Conservation (phyloP, 2,329 filamentous ascomycete species). For the Penicillium polonicum region DNA sequence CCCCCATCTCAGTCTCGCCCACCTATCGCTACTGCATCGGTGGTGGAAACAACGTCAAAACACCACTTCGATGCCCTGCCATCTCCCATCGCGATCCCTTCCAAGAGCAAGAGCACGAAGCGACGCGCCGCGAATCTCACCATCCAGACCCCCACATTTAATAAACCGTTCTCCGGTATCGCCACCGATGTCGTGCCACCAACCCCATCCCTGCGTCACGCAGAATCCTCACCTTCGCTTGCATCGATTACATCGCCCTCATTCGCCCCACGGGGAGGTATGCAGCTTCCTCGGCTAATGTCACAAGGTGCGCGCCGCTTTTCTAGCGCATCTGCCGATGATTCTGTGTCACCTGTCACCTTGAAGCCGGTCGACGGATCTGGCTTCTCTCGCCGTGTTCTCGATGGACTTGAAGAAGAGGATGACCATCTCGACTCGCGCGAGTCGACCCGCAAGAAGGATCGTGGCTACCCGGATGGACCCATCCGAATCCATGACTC, state of each 20-base stretch:
- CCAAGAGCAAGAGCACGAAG: slow-evolving; percentile 53
- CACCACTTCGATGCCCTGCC: slow-evolving; percentile 52
- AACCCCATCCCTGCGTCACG: slow-evolving; percentile 61
- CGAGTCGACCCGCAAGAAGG: slow-evolving; percentile 61
- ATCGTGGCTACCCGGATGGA: slow-evolving; percentile 63
- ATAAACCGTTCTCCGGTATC: slow-evolving; percentile 42
- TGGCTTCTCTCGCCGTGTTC: slow-evolving; percentile 28
- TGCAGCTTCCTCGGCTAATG: slow-evolving; percentile 48
- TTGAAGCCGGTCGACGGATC: slow-evolving; percentile 29
- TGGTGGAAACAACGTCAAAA: slow-evolving; percentile 43
- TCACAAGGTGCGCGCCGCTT: slow-evolving; percentile 32
- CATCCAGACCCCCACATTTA: slow-evolving; percentile 55
- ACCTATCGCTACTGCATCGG: slow-evolving; percentile 49
- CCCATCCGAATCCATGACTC: slow-evolving; percentile 64
- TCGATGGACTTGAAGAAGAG: slow-evolving; percentile 54
- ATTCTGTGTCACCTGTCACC: slow-evolving; percentile 23
- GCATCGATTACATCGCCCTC: slow-evolving; percentile 54
- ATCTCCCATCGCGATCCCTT: slow-evolving; percentile 58
- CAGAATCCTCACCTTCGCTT: slow-evolving; percentile 62
- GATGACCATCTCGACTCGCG: slow-evolving; percentile 47
- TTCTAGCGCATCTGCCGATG: slow-evolving; percentile 28
- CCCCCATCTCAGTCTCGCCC: slow-evolving; percentile 47
- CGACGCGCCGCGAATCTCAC: slow-evolving; percentile 61
- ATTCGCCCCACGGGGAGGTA: slow-evolving; percentile 50
- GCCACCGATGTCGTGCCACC: slow-evolving; percentile 56